Base-by-base conservation (phyloP, 2,329 filamentous ascomycete genomes). In the Aspergillus sp. region DNA sequence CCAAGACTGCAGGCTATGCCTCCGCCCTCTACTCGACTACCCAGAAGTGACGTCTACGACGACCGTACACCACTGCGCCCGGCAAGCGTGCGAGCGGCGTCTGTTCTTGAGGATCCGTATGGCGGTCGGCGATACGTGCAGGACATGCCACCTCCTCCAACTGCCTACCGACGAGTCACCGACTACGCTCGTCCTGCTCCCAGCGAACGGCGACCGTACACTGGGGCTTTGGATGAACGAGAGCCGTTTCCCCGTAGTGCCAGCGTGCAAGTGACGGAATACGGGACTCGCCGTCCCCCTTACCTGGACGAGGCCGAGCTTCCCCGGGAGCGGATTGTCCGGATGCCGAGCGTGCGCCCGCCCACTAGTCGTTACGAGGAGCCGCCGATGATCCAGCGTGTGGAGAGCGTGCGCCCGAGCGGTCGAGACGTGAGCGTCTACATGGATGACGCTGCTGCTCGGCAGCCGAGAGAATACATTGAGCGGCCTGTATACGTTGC, bases 231-330 rank as follows among this genome's bases (percentile, higher is more conserved):
- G 36, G 72, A 75, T 15, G 72, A 74, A n/a, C 69, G 73, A 43
- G 73, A 74, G 41, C 65, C 74, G 28, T 70, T 72, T 48, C 67
- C 73, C 30, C 76, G 77, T 57, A 72, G 73, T 56, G 71, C 70
- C 59, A 80, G 78, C 62, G 78, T 79, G 12, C 75, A 78, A 63
- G 68, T 80, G 15, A 67, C 76, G 48, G 78, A 80, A 50, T 80
- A 79, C 58, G 61, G 74, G 28, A 63, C 71, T 32, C 73, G 73
- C 15, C 76, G 69, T 41, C 63, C 71, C 23, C 68, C 75, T 7
- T 80, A 79, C 55, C 75, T 89, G 47, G 92, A 92, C 67, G 91
- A 94, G 69, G 84, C 89, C 76, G 63, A 84, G 81, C 39, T 84
- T 81, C 77, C 83, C 3, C 78, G 82, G 38, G 85, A 87, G 59